Evolutionary conservation across 192 early-diverging fungal genomes (phyloP), one percentile per base, ranked within the genome.

Genomic region (Coemansia sp.): DNA sequence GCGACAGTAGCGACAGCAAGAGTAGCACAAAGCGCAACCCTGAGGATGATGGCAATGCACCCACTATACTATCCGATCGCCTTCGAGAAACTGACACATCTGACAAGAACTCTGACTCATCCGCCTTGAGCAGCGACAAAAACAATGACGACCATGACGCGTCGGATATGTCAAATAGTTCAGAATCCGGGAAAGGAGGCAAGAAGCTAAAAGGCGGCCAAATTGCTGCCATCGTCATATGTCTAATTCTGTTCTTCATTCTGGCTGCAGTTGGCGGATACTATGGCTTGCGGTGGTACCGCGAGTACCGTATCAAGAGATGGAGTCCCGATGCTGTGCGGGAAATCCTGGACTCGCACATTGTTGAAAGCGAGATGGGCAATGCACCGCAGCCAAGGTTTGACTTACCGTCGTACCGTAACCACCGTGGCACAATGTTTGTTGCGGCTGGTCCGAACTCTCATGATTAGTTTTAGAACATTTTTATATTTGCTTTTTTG

Each of bases 301-400:
- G 75, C 24, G 56, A 57, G 32, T 29, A 32, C 53, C 29, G 53
- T 11, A 29, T 55, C 53, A 55, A 55, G 11, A 55, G 22, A 29
- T 78, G 75, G 75, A 72, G 43, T 6, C 58, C 63, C 1, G 59
- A 51, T 4, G 66, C 55, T 3, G 66, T 78, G 12, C 70, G 55
- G 29, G 66, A 78, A 21, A 78, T 78, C 15, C 56, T 78, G 17
- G 75, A 78, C 12, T 66, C 69, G 53, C 75, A 78, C n/a, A 68
- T 66, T 19, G 67, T 57, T 12, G 63, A 69, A 4, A 78, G 62
- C 39, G 75, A 78, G 43, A 48, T 65, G 11, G 75, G 75, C 12
- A 50, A 48, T 19, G 15, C 59, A 8, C 59, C 21, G 4, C 29
- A 27, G 3, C 9, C 60, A 7, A 71, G 21, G 11, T 78, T 67